Percentiles rank a stretch among this genome's conserved stretches.
Conservation (phyloP, 169 alveolate genomes). For the Cryptosporidium sp. region DNA sequence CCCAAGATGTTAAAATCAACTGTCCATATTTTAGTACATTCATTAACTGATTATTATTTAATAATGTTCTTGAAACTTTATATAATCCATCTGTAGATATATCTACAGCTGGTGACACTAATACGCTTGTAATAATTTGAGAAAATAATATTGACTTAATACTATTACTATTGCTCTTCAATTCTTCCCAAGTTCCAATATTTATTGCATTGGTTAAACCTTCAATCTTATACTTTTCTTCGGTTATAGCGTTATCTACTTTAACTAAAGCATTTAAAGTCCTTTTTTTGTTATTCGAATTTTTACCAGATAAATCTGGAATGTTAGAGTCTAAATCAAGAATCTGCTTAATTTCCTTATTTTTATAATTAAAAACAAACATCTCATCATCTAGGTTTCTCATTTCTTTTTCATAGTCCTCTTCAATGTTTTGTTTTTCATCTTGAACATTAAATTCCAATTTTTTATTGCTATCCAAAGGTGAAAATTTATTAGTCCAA, state of each 20-base stretch:
- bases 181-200: conserved; percentile 18
- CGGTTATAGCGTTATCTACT: not conserved
- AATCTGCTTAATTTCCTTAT: not conserved
- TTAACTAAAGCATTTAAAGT: not conserved
- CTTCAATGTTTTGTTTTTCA: conserved; percentile 6
- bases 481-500: conserved; percentile 63
- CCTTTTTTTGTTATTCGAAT: not conserved
- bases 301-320: not conserved
- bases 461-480: conserved; percentile 10
- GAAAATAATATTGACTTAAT: conserved; percentile 64
- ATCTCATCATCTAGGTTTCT: conserved; percentile 5
- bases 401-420: not conserved
- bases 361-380: conserved; percentile 45
- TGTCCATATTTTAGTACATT: conserved; percentile 52
- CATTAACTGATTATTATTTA: conserved; percentile 39
- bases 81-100: conserved; percentile 52
- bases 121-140: conserved; percentile 58
- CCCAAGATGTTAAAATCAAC: conserved; percentile 47
- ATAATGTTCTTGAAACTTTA: conserved; percentile 26
- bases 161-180: conserved; percentile 21
- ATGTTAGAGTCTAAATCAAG: not conserved
- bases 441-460: not conserved
- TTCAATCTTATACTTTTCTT: not conserved
- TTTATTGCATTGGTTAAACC: conserved; percentile 8
- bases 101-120: conserved; percentile 46